Percentiles rank a stretch among this genome's conserved stretches.
Conservation (phyloP, 495 filamentous ascomycete genomes). For the Neurospora tetraspora region DNA sequence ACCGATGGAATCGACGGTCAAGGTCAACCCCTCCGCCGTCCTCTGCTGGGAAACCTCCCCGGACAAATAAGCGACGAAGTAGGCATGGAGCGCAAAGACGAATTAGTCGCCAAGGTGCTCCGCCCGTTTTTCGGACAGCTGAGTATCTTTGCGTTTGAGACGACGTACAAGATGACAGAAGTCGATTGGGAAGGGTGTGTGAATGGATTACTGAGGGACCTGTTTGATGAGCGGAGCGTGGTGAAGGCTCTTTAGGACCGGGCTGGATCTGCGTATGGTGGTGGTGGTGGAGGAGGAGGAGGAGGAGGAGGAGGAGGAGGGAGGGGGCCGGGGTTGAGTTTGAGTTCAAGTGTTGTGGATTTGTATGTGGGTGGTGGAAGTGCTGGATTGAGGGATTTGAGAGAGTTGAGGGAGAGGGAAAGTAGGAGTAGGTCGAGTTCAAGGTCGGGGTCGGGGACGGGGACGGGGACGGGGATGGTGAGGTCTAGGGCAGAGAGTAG, state of each 20-base stretch:
- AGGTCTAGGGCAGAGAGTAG: neutral
- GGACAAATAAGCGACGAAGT: constrained; percentile 42
- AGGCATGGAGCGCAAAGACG: constrained; percentile 48
- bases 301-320: neutral
- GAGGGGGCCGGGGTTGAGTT: neutral
- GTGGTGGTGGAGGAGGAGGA: too few relatives aligned
- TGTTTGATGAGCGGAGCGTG: constrained; percentile 69
- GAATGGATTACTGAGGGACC: constrained; percentile 60
- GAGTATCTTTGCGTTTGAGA: constrained; percentile 87
- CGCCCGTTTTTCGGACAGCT: constrained; percentile 84
- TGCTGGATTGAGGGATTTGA: neutral
- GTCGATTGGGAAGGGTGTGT: constrained; percentile 61
- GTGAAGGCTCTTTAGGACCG: constrained; percentile 38
- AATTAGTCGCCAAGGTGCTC: constrained; percentile 63
- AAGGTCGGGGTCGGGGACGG: neutral
- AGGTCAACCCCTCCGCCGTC: constrained; percentile 19
- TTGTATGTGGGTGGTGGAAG: neutral
- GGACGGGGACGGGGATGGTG: neutral
- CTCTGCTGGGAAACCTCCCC: constrained; percentile 32
- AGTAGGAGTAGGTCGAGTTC: neutral
- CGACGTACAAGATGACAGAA: constrained; percentile 72
- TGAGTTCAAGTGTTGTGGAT: neutral
- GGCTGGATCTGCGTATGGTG: neutral
- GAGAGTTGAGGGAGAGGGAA: neutral
- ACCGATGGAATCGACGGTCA: neutral